Evolutionary conservation across 169 alveolate species (phyloP).

Genomic region (Plasmodium chabaudi): DNA sequence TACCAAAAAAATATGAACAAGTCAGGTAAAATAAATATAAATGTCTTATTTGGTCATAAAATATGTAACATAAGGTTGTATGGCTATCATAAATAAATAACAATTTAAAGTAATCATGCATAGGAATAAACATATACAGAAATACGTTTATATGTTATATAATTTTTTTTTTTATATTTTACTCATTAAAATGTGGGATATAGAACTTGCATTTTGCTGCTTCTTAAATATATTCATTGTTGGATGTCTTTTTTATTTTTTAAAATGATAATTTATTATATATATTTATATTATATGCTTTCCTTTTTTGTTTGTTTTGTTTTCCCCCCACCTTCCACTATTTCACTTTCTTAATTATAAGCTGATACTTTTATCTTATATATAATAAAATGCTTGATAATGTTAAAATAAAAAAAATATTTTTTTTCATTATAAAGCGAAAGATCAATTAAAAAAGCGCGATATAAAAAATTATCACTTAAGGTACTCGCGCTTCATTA

Average conservation of each 20-base stretch:
- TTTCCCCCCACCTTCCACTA: not conserved
- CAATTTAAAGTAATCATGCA: not conserved
- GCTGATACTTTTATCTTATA: too few relatives aligned
- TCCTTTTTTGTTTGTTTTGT: not conserved
- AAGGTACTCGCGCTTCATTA: too few relatives aligned
- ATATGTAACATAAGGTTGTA: too few relatives aligned
- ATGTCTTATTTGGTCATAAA: not conserved
- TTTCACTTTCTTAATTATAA: not conserved
- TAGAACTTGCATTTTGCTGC: slow-evolving; percentile 33
- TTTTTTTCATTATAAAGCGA: too few relatives aligned
- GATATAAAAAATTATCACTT: too few relatives aligned
- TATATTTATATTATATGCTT: not conserved
- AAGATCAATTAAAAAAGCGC: too few relatives aligned
- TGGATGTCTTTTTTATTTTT: slow-evolving; percentile 8
- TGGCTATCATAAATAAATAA: too few relatives aligned
- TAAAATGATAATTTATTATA: not conserved
- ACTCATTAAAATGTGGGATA: slow-evolving; percentile 71
- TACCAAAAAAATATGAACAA: not conserved
- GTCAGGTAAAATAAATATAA: not conserved
- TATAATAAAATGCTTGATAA: too few relatives aligned
- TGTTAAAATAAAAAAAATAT: too few relatives aligned
- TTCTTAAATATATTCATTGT: slow-evolving; percentile 72
- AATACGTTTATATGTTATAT: not conserved
- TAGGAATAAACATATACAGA: not conserved
- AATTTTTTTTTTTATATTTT: not conserved